Conservation (phyloP, 352 stramenopile species). For the Aphanomyces cochlioides region DNA sequence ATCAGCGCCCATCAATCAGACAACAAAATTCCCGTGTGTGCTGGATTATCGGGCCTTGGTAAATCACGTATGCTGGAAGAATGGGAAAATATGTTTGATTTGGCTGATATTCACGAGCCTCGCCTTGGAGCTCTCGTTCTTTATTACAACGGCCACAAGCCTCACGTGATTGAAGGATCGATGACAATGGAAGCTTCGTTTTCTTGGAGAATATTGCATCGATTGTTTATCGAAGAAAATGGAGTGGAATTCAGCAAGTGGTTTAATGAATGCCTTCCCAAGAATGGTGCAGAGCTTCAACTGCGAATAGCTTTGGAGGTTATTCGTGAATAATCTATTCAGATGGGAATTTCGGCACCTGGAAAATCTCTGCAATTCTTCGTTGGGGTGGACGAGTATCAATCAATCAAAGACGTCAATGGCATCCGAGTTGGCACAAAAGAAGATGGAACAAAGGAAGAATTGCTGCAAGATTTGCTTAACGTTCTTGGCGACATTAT, state of each 20-base stretch:
- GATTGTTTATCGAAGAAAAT: slow-evolving; percentile 39
- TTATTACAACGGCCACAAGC: slow-evolving; percentile 32
- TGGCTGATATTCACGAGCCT: slow-evolving; percentile 31
- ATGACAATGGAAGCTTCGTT: slow-evolving; percentile 43
- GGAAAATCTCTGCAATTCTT: slow-evolving; percentile 35
- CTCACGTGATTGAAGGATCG: slow-evolving; percentile 32
- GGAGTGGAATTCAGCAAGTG: slow-evolving; percentile 32
- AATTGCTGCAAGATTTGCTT: slow-evolving; percentile 4
- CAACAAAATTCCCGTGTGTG: slow-evolving; percentile 37
- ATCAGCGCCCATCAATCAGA: not conserved
- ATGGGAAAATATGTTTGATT: slow-evolving; percentile 34
- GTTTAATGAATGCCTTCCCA: slow-evolving; percentile 35
- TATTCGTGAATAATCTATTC: slow-evolving; percentile 22
- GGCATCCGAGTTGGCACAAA: not conserved
- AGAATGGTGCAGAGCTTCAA: slow-evolving; percentile 31
- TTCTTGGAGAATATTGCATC: slow-evolving; percentile 38
- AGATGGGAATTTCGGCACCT: slow-evolving; percentile 8
- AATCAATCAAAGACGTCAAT: slow-evolving; percentile 34
- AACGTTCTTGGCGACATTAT: slow-evolving; percentile 1
- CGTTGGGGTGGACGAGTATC: slow-evolving; percentile 40
- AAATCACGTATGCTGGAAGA: slow-evolving; percentile 43
- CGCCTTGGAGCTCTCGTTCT: slow-evolving; percentile 37
- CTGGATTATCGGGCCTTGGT: slow-evolving; percentile 39
- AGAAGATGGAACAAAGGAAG: not conserved
- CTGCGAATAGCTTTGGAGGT: slow-evolving; percentile 28